Conservation (phyloP, 2,329 filamentous ascomycete species). For the Epichloe sibirici region DNA sequence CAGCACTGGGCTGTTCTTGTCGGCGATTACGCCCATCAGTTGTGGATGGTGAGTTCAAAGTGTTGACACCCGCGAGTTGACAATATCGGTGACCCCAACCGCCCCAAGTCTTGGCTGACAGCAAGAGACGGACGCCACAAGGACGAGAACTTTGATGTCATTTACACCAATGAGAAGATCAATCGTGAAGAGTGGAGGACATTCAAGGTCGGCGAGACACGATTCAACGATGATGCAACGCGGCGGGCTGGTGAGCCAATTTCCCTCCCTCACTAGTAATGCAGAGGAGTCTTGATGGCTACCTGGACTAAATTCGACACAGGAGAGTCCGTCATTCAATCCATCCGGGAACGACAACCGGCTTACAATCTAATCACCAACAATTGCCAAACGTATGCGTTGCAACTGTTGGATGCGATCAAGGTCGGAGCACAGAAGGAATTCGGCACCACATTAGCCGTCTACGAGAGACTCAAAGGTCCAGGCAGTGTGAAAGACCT, state of each 20-base stretch:
- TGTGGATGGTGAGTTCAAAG: conserved; percentile 40
- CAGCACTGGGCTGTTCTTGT: conserved; percentile 50
- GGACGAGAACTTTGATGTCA: conserved; percentile 43
- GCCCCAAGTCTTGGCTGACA: not conserved
- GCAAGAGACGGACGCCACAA: not conserved
- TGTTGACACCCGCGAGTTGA: not conserved
- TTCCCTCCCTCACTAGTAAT: not conserved
- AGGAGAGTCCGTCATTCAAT: conserved; percentile 41
- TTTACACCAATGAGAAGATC: conserved; percentile 41
- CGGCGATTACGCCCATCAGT: conserved; percentile 40
- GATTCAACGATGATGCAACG: conserved; percentile 41
- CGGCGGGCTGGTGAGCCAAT: conserved; percentile 30
- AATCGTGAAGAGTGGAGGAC: conserved; percentile 35
- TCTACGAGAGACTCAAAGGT: conserved; percentile 39
- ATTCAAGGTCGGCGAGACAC: conserved; percentile 38
- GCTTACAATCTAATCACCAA: conserved; percentile 47
- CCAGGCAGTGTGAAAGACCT: conserved; percentile 38
- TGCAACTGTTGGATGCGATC: conserved; percentile 40
- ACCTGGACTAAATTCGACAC: not conserved
- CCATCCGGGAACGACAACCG: conserved; percentile 34
- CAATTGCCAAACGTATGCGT: conserved; percentile 47
- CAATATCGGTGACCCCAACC: not conserved
- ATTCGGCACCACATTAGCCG: conserved; percentile 40
- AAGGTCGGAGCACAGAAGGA: conserved; percentile 36
- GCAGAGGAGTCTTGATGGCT: not conserved